Evolutionary conservation across 2,329 filamentous ascomycete species (phyloP), one percentile per base, ranked within the genome.

Genomic region (Aspergillus flavus): DNA sequence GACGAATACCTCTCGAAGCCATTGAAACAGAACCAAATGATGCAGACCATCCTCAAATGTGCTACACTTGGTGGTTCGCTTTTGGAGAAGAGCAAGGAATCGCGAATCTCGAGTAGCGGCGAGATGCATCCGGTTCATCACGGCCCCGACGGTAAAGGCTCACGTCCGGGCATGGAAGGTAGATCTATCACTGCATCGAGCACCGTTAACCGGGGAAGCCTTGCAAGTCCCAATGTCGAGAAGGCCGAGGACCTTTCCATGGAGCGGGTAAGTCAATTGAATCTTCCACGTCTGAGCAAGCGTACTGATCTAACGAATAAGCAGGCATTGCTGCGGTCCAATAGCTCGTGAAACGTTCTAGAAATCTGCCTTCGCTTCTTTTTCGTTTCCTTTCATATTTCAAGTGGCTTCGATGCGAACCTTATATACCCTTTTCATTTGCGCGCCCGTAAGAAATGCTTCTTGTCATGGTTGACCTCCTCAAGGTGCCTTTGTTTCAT

Each of bases 1-100:
- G 95, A 99, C 77, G 95, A 99, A 78, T 99, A 99, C 75, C 84
- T 99, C 48, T 97, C 94, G 21, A 99, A 99, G 77, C 94, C 94
- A 30, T 84, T 98, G 65, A 96, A 97, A 79, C 94, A 97, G 75
- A 97, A 96, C 76, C 93, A 97, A 77, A 89, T 98, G 73, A 97
- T 98, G 73, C 94, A 98, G 81, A 97, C 94, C 1, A 98, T 99
- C 64, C 86, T 98, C 68, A 97, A 97, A 78, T 98, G 94, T 76
- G 94, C 93, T 14, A 97, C 95, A 5, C 88, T 98, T 39, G 93
- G 94, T 62, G 77, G 76, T 23, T 78, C 77, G 9, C 69, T 80
- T 30, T 64, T 79, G 61, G 78, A 79, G 64, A 80, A 80, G 74
- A 80, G 76, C 68, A 80, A 80, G 59, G 78, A 80, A 64, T 76